Evolutionary conservation across 805 yeast species (phyloP), one percentile per base, ranked within the genome.

Genomic region (Candida sanyiensis): DNA sequence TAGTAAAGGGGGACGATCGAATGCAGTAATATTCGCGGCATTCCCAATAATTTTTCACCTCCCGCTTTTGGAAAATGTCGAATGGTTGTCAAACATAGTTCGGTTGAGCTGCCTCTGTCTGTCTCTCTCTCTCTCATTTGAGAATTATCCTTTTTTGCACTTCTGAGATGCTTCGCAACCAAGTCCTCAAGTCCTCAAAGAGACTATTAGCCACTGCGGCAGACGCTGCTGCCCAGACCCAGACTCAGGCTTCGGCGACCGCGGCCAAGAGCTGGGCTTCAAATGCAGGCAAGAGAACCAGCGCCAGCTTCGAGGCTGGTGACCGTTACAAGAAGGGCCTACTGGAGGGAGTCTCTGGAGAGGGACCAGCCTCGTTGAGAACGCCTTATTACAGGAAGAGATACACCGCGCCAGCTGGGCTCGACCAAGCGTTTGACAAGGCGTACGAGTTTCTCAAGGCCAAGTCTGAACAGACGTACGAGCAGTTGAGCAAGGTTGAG

Each of bases 341-440:
- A 7, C 46, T 67, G 25, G 47, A 60, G 21, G 70, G 69, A 9
- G 52, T 54, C 12, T 48, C 63, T 10, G 36, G 44, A 7, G 43
- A 47, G 21, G 84, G 84, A 2, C 85, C 86, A 8, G 67, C 65
- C 9, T 69, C 82, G 13, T 51, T 78, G 19, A 67, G 62, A 42
- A 61, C 66, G 37, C 56, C 63, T 33, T 52, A 62, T 31, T 68
- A 62, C 45, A 70, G 70, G 54, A 44, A 58, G 26, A 66, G 75
- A 43, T 87, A 88, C 62, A 69, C 66, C 38, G 68, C 90, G 2
- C 95, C 95, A 9, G 63, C 58, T 31, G 82, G 79, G 2, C 68
- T 88, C 31, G 76, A 82, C 45, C 83, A 79, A 25, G 82, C 85
- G 1, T 88, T 85, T 59, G 76, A 80, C 39, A 57, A 70, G 32